Evolutionary conservation across 495 filamentous ascomycete species (phyloP).

Genomic region (Rostrohypoxylon terebratum): DNA sequence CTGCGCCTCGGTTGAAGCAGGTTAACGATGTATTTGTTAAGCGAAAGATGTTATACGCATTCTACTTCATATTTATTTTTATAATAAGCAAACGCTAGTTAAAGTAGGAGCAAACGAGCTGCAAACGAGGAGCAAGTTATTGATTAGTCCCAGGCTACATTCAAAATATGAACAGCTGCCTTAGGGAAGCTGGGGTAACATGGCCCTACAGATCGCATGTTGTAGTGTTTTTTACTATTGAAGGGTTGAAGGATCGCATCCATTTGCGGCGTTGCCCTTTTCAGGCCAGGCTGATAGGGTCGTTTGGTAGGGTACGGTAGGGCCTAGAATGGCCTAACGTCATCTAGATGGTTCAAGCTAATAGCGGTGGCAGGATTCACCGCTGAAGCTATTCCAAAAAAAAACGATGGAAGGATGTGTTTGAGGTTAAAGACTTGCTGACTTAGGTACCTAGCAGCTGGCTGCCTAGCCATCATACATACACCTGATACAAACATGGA

Average conservation of each 20-base stretch:
- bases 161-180: not conserved
- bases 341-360: conserved; percentile 28
- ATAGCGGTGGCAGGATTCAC: conserved; percentile 2
- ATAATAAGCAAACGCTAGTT: not conserved
- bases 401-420: conserved; percentile 28
- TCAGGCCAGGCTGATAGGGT: not conserved
- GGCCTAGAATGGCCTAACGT: conserved; percentile 5
- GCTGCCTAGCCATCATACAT: no score
- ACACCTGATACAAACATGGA: not conserved
- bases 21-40: not conserved
- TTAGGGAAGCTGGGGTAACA: not conserved
- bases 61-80: not conserved
- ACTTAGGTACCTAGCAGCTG: no score
- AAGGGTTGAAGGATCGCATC: conserved; percentile 31
- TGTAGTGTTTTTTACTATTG: conserved; percentile 19
- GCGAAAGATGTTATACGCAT: not conserved
- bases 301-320: no score
- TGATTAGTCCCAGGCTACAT: conserved; percentile 3
- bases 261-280: not conserved
- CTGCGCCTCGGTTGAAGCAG: conserved; percentile 19
- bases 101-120: no score
- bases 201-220: conserved; percentile 8
- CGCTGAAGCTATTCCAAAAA: conserved; percentile 2
- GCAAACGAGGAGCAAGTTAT: not conserved
- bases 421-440: conserved; percentile 38